Base-by-base conservation (phyloP, 2,329 filamentous ascomycete genomes). In the Fusarium decemcellulare region DNA sequence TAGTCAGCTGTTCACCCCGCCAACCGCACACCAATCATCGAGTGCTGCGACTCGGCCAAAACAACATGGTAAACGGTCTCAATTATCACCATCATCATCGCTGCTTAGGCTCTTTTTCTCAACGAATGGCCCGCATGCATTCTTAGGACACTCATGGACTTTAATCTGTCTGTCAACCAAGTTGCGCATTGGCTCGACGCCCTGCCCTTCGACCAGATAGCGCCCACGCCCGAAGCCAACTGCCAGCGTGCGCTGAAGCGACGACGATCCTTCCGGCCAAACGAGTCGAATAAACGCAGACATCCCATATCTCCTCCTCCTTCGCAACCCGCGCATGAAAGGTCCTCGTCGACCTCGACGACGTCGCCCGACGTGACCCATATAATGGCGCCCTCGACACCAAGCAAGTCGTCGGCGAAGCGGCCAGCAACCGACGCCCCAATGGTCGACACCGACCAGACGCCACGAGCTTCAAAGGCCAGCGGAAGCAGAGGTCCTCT, bases 131-230 rank as follows among this genome's bases (percentile, higher is more conserved):
- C 9, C 23, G 14, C 6, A 8, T 29, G 43, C 11, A 46, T 14
- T 46, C 23, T 30, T 27, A 6, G 3, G 29, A 36, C 30, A 48
- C 43, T 5, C 23, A 46, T 46, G 43, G 43, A 30, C 43, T 46
- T 46, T 46, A 14, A 29, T 30, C 11, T 30, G 12, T 46, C 43
- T 2, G 27, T n/a, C 23, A 11, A 27, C 27, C 46, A 14, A 34
- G 46, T 48, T 32, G 29, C 29, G 30, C 12, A 53, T 30, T 53
- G 50, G 50, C 50, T 53, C 11, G 50, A 53, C 27, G 18, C 34
- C 16, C 36, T 53, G 5, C 50, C 50, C 18, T 42, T 30, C 4
- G 36, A 30, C 23, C 50, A 53, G 23, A 18, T 14, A 12, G 36
- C 34, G 18, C 27, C 34, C 50, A 23, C 23, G 10, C 18, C 36